Conservation (phyloP, 2,329 filamentous ascomycete species). For the Ilyonectria mors-panacis region DNA sequence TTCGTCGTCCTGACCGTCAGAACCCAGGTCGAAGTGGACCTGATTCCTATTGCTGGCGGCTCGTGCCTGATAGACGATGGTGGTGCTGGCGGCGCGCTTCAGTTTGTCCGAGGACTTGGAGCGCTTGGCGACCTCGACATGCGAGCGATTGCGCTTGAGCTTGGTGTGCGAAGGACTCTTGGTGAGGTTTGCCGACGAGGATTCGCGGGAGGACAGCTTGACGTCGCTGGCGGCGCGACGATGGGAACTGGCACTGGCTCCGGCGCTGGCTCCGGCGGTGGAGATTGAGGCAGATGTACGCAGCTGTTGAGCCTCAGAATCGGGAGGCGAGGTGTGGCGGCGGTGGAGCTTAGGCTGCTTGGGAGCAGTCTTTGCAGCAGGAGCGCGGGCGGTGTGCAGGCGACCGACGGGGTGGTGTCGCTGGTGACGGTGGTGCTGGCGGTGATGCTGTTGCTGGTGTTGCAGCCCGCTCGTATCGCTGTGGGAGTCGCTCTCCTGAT, state of each 20-base stretch:
- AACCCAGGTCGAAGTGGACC: conserved; percentile 76
- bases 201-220: conserved; percentile 62
- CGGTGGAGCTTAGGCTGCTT: conserved; percentile 64
- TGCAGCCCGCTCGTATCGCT: conserved; percentile 48
- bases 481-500: conserved; percentile 55
- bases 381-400: conserved; percentile 66
- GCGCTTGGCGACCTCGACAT: conserved; percentile 68
- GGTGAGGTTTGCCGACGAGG: conserved; percentile 62
- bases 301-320: conserved; percentile 47
- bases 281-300: conserved; percentile 31
- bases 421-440: conserved; percentile 52
- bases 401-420: conserved; percentile 55
- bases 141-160: conserved; percentile 73
- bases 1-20: conserved; percentile 67
- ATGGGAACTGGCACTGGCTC: conserved; percentile 53
- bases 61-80: conserved; percentile 62
- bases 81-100: conserved; percentile 68
- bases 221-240: conserved; percentile 67
- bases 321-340: conserved; percentile 58
- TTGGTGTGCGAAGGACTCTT: conserved; percentile 70
- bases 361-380: conserved; percentile 65
- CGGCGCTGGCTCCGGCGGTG: conserved; percentile 10
- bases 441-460: conserved; percentile 49
- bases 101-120: conserved; percentile 66
- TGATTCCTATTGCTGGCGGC: conserved; percentile 62